Base-by-base conservation (phyloP, 257 asterid species). In the Rubia yunnanensis region DNA sequence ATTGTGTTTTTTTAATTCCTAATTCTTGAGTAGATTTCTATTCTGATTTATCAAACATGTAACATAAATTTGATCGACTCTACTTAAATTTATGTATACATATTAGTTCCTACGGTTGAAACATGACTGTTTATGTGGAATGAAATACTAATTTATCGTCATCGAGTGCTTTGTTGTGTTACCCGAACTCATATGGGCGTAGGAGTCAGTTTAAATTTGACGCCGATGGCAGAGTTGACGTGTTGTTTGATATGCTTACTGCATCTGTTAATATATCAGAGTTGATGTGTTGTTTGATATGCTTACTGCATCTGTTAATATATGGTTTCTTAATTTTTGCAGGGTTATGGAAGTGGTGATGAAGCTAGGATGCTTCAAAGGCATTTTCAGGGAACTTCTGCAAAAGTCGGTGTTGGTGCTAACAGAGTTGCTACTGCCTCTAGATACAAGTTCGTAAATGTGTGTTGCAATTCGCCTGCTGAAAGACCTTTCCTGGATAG, bases 301-400 rank as follows among this genome's bases (percentile, higher is more conserved):
- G 22, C 35, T 22, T 55, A 3, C 7, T 44, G n/a, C 35, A 22
- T 27, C 30, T 7, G 60, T 23, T 27, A 0, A 15, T 44, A 0
- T 4, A 38, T 54, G 66, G 23, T 10, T 36, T 55, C 7, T 65
- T 53, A n/a, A 64, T n/a, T 36, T 65, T 72, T 30, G 52, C 75
- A 91, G 96, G 96, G 97, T 3, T 92, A 89, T 77, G 85, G 95
- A 31, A 95, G 97, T 75, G 96, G 81, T 18, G 99, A 92, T 83
- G 99, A 92, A 78, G 96, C 91, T 64, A 92, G 76, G 69, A 92
- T 92, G 99, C 95, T 92, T 66, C 74, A 73, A 63, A 83, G 96
- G 81, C 95, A 92, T 74, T 80, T 89, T 61, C 65, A 31, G 38
- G 85, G 83, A 39, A 84, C 84, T 28, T 76, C 77, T 64, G 83